Percentiles rank a stretch among this genome's conserved stretches.
Conservation (phyloP, 2,329 filamentous ascomycete genomes). For the Aspergillus brasiliensis region DNA sequence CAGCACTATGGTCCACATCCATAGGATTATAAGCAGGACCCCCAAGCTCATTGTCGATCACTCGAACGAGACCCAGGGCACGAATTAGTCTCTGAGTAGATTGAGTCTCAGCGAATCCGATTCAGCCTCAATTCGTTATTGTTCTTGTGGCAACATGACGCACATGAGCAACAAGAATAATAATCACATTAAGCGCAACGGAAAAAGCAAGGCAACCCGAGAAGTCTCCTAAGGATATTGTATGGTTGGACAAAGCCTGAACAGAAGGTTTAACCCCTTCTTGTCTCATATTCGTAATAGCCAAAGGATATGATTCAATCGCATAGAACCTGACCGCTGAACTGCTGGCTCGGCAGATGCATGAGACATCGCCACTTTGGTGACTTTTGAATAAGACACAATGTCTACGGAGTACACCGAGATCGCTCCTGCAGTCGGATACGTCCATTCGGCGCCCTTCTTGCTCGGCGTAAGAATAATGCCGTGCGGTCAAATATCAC, state of each 20-base stretch:
- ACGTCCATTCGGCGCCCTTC: not conserved
- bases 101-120: too few species aligned
- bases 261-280: not conserved
- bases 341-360: not conserved
- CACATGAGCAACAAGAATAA: too few species aligned
- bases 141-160: too few species aligned
- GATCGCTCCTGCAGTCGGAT: not conserved
- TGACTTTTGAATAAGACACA: not conserved
- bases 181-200: too few species aligned
- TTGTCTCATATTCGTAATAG: not conserved
- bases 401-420: not conserved
- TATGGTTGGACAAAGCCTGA: not conserved
- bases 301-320: not conserved
- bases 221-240: too few species aligned
- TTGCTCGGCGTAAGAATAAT: not conserved
- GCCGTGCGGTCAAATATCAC: not conserved
- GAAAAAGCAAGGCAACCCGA: too few species aligned
- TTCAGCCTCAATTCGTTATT: too few species aligned
- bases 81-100: too few species aligned
- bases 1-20: too few species aligned
- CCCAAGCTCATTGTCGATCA: too few species aligned
- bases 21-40: too few species aligned
- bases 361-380: not conserved
- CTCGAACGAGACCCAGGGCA: too few species aligned
- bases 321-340: not conserved